Evolutionary conservation across 805 yeast species (phyloP), one percentile per base, ranked within the genome.

Genomic region (Spathaspora passalidarum): DNA sequence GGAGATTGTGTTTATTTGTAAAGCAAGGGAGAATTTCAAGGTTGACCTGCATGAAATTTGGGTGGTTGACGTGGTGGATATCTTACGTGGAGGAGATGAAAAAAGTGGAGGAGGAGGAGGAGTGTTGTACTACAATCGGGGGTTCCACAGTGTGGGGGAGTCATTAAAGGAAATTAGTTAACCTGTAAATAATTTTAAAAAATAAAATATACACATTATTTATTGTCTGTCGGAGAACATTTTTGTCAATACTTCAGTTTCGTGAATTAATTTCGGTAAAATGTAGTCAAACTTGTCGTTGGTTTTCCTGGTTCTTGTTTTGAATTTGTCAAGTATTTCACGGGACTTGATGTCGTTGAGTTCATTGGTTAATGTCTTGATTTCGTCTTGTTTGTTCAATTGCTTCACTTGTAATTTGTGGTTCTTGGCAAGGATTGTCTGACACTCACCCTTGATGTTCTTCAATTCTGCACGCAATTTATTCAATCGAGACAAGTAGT

Each of bases 41-140:
- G 84, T 89, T 1, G 90, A 86, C 49, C 89, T 86, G 57, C 98
- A 92, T 65, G 96, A 91, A 60, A 81, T 92, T 3, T 88, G 97
- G 94, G 80, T 90, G 4, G 96, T 88, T 2, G 75, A 79, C 49
- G 95, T 92, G 4, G 66, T 72, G 32, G 85, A 85, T 35, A 78
- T 86, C 2, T 50, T 68, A 13, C 3, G 29, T n/a, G 16, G 34
- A 9, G 66, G 65, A 2, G 61, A 63, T 32, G 46, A 49, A 9
- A 29, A 45, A 9, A 46, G 49, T 20, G 34, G n/a, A 3, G 13
- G 32, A 17, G 42, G 20, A 13, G 91, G 91, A 13, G 92, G 92
- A 0, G 60, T 86, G 38, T 56, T 86, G 13, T 84, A 84, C 54
- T 84, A 77, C 60, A 76, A 84, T 55, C 72, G 88, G 52, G 66